These are phyloP conservation scores for Sclerotinia borealis DNA, from an alignment of 2,329 filamentous ascomycete genomes.

Conservation along the genomic window DNA sequence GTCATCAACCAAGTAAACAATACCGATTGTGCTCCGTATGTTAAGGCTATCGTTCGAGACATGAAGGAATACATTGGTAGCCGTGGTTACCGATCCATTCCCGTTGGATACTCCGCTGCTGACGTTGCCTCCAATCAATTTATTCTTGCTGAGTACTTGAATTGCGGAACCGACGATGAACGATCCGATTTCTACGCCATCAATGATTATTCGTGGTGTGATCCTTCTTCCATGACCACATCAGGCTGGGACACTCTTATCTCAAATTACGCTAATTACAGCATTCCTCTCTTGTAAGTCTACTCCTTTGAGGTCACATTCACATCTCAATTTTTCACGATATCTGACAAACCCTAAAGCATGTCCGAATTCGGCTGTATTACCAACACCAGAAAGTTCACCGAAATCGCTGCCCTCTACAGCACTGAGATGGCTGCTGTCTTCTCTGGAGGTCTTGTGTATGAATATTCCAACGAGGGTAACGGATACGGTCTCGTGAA, in stretches of 20 bases:
- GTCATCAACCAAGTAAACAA: conserved; percentile 50
- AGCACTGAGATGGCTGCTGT: conserved; percentile 72
- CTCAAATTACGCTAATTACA: conserved; percentile 60
- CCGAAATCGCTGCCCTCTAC: conserved; percentile 77
- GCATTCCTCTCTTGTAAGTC: conserved; percentile 49
- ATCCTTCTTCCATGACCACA: conserved; percentile 49
- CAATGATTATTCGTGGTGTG: conserved; percentile 63
- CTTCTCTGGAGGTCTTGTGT: conserved; percentile 93
- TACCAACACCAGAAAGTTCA: conserved; percentile 73
- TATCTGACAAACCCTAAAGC: conserved; percentile 12
- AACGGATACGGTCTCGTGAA: conserved; percentile 60
- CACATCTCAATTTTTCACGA: background rate
- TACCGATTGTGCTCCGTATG: conserved; percentile 47
- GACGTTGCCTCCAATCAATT: conserved; percentile 64
- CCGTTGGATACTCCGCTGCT: conserved; percentile 55
- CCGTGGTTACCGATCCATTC: conserved; percentile 44
- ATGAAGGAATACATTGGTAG: conserved; percentile 47
- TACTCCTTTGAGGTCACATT: conserved; percentile 8
- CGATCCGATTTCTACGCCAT: conserved; percentile 62
- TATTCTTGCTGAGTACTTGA: conserved; percentile 66
- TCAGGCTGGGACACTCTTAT: conserved; percentile 67
- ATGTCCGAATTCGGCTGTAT: conserved; percentile 90
- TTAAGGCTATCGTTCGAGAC: conserved; percentile 54
- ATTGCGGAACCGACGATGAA: conserved; percentile 62
- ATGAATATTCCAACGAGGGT: conserved; percentile 82